These are phyloP conservation scores for Laburnicola sp. DNA, from an alignment of 2,329 filamentous ascomycete genomes.

Conservation along the genomic window DNA sequence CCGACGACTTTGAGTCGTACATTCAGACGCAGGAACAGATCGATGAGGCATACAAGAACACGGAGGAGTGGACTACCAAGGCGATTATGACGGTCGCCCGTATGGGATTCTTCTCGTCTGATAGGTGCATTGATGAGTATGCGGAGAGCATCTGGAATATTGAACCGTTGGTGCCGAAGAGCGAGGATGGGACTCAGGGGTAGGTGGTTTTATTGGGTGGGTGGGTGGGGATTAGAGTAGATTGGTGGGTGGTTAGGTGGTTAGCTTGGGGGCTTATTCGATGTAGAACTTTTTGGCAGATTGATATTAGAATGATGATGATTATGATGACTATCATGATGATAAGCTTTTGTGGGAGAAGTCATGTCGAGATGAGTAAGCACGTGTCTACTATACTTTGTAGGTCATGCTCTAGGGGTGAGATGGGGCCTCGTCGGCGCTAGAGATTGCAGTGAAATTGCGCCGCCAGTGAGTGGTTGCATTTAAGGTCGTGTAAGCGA, in stretches of 20 bases:
- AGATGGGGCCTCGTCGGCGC: neutral
- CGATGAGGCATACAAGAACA: constrained; percentile 87
- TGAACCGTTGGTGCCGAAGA: constrained; percentile 68
- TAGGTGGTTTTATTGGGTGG: too few species aligned
- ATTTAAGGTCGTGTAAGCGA: too few species aligned
- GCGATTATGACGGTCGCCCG: constrained; percentile 83
- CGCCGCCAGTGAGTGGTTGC: too few species aligned
- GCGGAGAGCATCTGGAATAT: constrained; percentile 97
- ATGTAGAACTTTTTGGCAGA: too few species aligned
- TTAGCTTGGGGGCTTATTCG: too few species aligned
- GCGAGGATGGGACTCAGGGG: constrained; percentile 25
- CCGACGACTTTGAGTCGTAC: constrained; percentile 96
- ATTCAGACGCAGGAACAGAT: constrained; percentile 87
- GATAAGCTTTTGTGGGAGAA: too few species aligned
- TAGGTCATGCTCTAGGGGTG: neutral
- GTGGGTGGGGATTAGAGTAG: too few species aligned
- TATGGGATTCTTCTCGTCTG: constrained; percentile 97
- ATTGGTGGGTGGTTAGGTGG: too few species aligned
- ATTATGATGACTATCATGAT: too few species aligned
- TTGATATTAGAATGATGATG: too few species aligned
- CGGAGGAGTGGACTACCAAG: constrained; percentile 91
- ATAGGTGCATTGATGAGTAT: constrained; percentile 96
- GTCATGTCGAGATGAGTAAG: too few species aligned
- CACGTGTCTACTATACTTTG: neutral
- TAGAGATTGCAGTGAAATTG: neutral